Percentiles rank a stretch among this genome's conserved stretches.
phyloP scores from a whole-genome alignment of 345 rosid genomes.

The Aquilaria yunnanensis region DNA sequence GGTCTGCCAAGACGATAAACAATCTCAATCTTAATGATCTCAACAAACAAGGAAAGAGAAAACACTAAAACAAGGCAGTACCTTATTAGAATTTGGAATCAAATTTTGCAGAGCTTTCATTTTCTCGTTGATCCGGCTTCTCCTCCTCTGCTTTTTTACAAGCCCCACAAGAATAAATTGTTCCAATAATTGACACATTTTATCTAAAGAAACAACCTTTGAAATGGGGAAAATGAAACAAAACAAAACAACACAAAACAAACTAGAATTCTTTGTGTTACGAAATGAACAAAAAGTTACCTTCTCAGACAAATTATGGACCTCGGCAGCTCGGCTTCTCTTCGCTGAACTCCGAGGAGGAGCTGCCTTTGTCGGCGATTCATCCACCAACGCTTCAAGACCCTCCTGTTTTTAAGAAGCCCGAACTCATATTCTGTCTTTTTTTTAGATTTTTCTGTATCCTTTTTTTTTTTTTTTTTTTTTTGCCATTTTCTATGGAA shows the following conservation, averaged over 20 bases:
- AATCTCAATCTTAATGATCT: background rate
- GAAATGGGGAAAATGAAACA: background rate
- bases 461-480: background rate
- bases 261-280: too few relatives aligned
- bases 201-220: background rate
- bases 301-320: conserved; percentile 97
- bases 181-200: too few relatives aligned
- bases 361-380: conserved; percentile 36
- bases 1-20: conserved; percentile 34
- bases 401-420: conserved; percentile 41
- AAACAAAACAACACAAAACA: background rate
- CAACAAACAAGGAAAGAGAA: background rate
- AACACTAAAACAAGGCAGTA: conserved; percentile 5
- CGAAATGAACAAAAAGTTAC: conserved; percentile 22
- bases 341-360: conserved; percentile 61
- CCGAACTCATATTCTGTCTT: background rate
- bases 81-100: conserved; percentile 96
- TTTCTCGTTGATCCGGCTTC: conserved; percentile 95
- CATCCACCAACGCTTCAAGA: conserved; percentile 53
- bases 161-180: conserved; percentile 6
- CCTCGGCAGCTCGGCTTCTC: conserved; percentile 94
- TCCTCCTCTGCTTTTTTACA: conserved; percentile 54
- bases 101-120: conserved; percentile 95
- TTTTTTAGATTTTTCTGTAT: background rate
- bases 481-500: conserved; percentile 8